Evolutionary conservation across 768 basidiomycete genomes (phyloP).

Genomic region (Mycena indigotica): DNA sequence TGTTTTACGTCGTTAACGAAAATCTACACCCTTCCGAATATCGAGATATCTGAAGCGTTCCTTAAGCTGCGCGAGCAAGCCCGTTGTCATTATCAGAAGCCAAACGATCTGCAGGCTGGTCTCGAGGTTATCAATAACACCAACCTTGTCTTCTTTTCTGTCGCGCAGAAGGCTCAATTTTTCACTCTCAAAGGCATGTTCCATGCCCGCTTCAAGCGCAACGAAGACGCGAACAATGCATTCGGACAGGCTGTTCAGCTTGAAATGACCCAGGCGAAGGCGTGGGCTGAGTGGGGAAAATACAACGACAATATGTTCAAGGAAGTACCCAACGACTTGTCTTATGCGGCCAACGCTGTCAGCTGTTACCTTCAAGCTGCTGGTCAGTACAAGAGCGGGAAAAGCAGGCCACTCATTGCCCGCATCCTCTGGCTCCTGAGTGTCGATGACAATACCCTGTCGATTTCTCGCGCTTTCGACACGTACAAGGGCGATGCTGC

Average conservation of each 20-base stretch:
- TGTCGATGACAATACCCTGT: conserved; percentile 76
- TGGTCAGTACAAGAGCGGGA: conserved; percentile 90
- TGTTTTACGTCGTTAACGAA: conserved; percentile 94
- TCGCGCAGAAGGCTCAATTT: conserved; percentile 94
- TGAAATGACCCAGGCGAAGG: conserved; percentile 92
- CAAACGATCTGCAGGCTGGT: conserved; percentile 89
- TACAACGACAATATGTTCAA: conserved; percentile 94
- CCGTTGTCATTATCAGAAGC: conserved; percentile 95
- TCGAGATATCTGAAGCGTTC: conserved; percentile 99
- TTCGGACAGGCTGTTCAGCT: conserved; percentile 96
- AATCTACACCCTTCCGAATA: conserved; percentile 98
- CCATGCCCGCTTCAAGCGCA: conserved; percentile 80
- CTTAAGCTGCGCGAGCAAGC: conserved; percentile 98
- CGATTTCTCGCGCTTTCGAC: conserved; percentile 83
- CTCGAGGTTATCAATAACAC: conserved; percentile 99
- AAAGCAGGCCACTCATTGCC: conserved; percentile 87
- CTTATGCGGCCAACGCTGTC: conserved; percentile 86
- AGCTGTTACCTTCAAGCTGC: conserved; percentile 98
- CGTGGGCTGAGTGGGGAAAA: conserved; percentile 98
- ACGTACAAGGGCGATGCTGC: conserved; percentile 95
- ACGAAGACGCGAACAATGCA: conserved; percentile 87
- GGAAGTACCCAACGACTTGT: conserved; percentile 72
- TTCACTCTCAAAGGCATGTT: conserved; percentile 99
- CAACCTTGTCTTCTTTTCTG: conserved; percentile 97
- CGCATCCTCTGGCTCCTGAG: conserved; percentile 96